Conservation (phyloP, 2,329 filamentous ascomycete species). For the Alternaria burnsii region DNA sequence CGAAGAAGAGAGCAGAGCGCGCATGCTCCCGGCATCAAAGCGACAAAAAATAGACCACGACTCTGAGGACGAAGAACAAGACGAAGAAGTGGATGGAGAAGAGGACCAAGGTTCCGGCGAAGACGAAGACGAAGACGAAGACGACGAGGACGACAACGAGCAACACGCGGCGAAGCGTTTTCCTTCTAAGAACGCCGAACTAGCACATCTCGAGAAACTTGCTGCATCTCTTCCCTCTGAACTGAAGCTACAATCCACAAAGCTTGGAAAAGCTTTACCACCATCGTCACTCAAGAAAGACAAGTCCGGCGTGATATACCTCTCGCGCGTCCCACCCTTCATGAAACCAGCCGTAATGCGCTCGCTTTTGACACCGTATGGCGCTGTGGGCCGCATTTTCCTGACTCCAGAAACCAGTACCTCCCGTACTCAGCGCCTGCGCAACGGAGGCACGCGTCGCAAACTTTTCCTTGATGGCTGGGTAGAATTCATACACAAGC, state of each 20-base stretch:
- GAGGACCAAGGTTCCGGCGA: slow-evolving; percentile 36
- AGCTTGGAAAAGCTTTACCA: slow-evolving; percentile 31
- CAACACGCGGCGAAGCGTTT: slow-evolving; percentile 31
- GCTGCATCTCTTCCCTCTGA: slow-evolving; percentile 40
- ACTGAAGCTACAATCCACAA: slow-evolving; percentile 48
- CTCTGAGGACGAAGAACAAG: slow-evolving; percentile 30
- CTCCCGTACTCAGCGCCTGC: slow-evolving; percentile 71
- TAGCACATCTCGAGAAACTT: slow-evolving; percentile 43
- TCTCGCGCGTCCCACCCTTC: slow-evolving; percentile 85
- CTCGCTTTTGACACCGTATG: slow-evolving; percentile 77
- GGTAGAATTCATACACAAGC: slow-evolving; percentile 82
- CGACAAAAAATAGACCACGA: slow-evolving; percentile 66
- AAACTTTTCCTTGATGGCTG: slow-evolving; percentile 83
- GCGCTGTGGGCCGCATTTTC: slow-evolving; percentile 79
- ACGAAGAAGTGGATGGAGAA: slow-evolving; percentile 27
- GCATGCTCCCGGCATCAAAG: slow-evolving; percentile 64
- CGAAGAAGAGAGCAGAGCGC: slow-evolving; percentile 72
- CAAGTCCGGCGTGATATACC: slow-evolving; percentile 82
- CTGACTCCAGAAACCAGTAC: slow-evolving; percentile 77
- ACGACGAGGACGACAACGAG: slow-evolving; percentile 34
- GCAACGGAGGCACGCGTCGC: slow-evolving; percentile 83
- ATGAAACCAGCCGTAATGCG: slow-evolving; percentile 85
- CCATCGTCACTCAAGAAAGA: slow-evolving; percentile 67
- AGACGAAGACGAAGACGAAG: slow-evolving; percentile 21
- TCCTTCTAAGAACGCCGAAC: slow-evolving; percentile 40